Percentiles rank a stretch among this genome's conserved stretches.
Conservation (phyloP, 805 yeast genomes). For the Lipomyces starkeyi region DNA sequence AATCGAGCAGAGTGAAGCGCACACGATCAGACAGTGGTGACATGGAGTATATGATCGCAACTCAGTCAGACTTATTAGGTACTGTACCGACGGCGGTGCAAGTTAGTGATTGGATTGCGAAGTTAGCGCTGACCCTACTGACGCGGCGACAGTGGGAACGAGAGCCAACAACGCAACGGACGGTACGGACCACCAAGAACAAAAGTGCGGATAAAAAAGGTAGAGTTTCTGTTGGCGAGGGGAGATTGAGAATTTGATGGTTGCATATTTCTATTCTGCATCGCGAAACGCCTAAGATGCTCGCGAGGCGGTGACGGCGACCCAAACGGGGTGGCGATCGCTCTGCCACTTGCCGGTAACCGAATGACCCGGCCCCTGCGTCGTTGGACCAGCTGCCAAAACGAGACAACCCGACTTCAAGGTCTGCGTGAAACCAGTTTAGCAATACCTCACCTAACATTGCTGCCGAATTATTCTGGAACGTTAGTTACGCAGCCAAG, state of each 20-base stretch:
- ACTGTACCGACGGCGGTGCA: too few relatives aligned
- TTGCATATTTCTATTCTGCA: background rate
- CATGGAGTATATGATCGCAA: background rate
- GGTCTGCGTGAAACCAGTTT: too few relatives aligned
- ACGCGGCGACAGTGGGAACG: background rate
- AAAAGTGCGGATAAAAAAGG: background rate
- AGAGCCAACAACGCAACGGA: too few relatives aligned
- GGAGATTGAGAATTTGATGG: background rate
- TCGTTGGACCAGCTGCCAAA: background rate
- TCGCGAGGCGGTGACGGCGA: too few relatives aligned
- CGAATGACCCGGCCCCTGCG: background rate
- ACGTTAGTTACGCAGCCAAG: background rate
- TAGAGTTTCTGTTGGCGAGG: background rate
- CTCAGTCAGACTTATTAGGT: background rate
- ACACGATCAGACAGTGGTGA: background rate
- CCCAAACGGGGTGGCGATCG: too few relatives aligned
- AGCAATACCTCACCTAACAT: too few relatives aligned
- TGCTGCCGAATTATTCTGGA: too few relatives aligned
- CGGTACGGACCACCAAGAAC: background rate
- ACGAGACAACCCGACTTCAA: too few relatives aligned
- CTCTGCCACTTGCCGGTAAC: background rate
- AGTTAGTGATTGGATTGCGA: too few relatives aligned
- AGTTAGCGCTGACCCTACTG: background rate
- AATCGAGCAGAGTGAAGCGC: background rate
- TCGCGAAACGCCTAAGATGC: too few relatives aligned